Percentiles rank a stretch among this genome's conserved stretches.
Evolutionary conservation across 495 filamentous ascomycete genomes (phyloP).

Genomic region (Trichoderma asperelloides): DNA sequence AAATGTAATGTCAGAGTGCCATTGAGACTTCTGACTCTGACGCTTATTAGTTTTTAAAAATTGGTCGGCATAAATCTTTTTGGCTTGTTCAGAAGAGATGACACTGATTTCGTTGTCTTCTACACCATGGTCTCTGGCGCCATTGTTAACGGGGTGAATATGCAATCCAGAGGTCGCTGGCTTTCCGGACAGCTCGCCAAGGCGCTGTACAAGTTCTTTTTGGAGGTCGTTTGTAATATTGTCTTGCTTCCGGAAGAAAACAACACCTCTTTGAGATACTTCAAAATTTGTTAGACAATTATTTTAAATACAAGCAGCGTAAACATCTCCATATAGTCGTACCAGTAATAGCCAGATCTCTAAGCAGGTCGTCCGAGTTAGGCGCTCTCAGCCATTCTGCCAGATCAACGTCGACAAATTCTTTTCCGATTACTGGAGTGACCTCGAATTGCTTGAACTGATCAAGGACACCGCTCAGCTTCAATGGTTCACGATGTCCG

Average conservation of each 20-base stretch:
- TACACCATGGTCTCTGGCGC: conserved; percentile 43
- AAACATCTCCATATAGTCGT: background rate
- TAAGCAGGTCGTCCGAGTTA: conserved; percentile 57
- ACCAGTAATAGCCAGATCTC: conserved; percentile 52
- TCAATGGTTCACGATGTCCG: conserved; percentile 31
- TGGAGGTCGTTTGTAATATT: conserved; percentile 53
- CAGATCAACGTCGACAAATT: conserved; percentile 52
- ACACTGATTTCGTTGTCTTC: conserved; percentile 66
- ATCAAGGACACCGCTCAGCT: conserved; percentile 43
- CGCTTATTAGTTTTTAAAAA: conserved; percentile 21
- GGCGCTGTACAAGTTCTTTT: conserved; percentile 57
- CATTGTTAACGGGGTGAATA: conserved; percentile 64
- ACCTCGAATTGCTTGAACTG: conserved; percentile 52
- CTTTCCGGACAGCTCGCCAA: conserved; percentile 60
- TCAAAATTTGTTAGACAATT: background rate
- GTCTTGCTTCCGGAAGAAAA: conserved; percentile 74
- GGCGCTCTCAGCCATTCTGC: conserved; percentile 50
- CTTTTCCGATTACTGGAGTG: conserved; percentile 59
- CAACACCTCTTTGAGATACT: conserved; percentile 76
- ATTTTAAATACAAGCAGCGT: background rate
- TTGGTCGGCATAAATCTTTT: conserved; percentile 44
- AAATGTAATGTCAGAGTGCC: conserved; percentile 64
- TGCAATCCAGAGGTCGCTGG: conserved; percentile 58
- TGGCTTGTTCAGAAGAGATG: conserved; percentile 52
- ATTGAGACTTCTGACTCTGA: conserved; percentile 37